These are phyloP conservation scores for Sordaria brevicollis DNA, from an alignment of 495 filamentous ascomycete genomes.

Conservation along the genomic window DNA sequence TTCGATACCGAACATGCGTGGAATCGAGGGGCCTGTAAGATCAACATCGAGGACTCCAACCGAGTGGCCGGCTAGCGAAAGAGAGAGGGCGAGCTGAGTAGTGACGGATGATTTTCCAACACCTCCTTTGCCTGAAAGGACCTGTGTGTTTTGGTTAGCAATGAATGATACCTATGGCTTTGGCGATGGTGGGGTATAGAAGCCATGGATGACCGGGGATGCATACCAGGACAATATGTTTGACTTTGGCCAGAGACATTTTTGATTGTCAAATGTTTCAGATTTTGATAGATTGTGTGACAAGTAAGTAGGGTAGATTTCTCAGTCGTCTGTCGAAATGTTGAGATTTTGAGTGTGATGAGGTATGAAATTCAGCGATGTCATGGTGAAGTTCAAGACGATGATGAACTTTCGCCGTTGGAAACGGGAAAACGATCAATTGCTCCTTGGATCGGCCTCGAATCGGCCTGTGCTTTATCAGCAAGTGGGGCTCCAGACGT, in stretches of 20 bases:
- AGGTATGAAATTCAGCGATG: background rate
- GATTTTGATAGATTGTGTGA: background rate
- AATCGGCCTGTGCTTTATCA: constrained; percentile 24
- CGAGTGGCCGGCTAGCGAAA: constrained; percentile 70
- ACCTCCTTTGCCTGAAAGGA: constrained; percentile 95
- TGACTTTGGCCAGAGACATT: constrained; percentile 50
- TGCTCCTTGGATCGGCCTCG: constrained; percentile 15
- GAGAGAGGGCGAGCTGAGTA: constrained; percentile 84
- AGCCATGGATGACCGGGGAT: constrained; percentile 1
- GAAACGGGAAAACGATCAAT: background rate
- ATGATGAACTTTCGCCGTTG: background rate
- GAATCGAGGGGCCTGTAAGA: constrained; percentile 91
- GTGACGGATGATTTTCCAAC: constrained; percentile 97
- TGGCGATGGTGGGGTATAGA: constrained; percentile 5
- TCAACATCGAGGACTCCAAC: constrained; percentile 96
- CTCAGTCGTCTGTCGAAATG: background rate
- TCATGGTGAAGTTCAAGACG: background rate
- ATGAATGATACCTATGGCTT: constrained; percentile 2
- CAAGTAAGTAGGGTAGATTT: too few species aligned
- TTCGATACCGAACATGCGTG: constrained; percentile 85
- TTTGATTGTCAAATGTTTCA: background rate
- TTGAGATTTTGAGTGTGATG: background rate
- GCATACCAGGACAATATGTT: constrained; percentile 50
- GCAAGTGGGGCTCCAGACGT: constrained; percentile 5
- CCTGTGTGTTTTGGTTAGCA: constrained; percentile 25